Evolutionary conservation across 2,329 filamentous ascomycete genomes (phyloP), one percentile per base, ranked within the genome.

Genomic region (Fusarium sp.): DNA sequence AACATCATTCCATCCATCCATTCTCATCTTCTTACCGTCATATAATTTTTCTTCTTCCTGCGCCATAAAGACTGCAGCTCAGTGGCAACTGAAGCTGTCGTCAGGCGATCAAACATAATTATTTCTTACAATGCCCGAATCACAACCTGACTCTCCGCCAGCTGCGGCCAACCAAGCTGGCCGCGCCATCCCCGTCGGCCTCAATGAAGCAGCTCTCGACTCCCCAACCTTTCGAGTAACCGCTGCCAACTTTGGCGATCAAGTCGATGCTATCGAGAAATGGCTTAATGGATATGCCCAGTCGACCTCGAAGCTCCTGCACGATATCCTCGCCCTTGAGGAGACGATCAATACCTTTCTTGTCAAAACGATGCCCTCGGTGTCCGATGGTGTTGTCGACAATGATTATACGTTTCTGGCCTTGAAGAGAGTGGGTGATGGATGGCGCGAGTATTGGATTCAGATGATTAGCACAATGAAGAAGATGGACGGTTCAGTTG

Each of bases 121-220:
- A 59, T 56, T 37, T 59, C 41, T 61, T 27, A 66, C 59, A 69
- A 75, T 75, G 73, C 59, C 73, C 16, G 67, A 70, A 61, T 57
- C 63, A 32, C 54, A 56, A 25, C 55, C 59, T 21, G 48, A 48
- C 59, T 68, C 63, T 58, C 76, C 75, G 63, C 63, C 68, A 43
- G 66, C 71, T 50, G 61, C 46, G 40, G 58, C 71, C 45, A 63
- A 60, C 68, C 63, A 72, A 40, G 59, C 73, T 54, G 72, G 63
- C 72, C 69, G 68, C 65, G 67, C 69, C 67, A 84, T 89, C 61
- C 93, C 96, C 46, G 94, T 98, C 37, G 90, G 90, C 66, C 87
- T 98, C 74, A 96, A 95, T 82, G 96, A 99, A 87, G 96, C 96
- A 53, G 92, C 94, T 21, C 92, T 98, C 82, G 96, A 99, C 82